Evolutionary conservation across 1,284 basidiomycete genomes (phyloP), one percentile per base, ranked within the genome.

Genomic region (Marasmius oreades): DNA sequence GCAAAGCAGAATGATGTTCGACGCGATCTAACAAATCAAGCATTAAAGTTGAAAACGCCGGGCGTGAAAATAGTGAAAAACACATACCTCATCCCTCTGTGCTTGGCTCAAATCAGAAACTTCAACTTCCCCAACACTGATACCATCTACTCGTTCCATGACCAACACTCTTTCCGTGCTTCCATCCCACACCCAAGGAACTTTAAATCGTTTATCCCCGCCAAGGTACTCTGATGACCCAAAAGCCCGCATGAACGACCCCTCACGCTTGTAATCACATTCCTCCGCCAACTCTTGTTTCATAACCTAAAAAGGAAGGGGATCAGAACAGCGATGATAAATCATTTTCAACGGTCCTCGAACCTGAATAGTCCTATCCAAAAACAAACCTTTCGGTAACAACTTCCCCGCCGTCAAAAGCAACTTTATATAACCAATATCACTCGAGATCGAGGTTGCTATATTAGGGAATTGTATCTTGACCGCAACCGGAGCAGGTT

Each of bases 381-480:
- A 75, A 69, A 95, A 98, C 33, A 98, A 74, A 0, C 97, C 96
- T 57, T 83, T 86, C 0, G 96, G 97, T 1, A 99, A 76, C 23
- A 98, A 71, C 14, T 75, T 74, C 1, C 93, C 90, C 0, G 92
- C 92, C 0, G 87, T 86, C 2, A 98, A 76, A 1, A 99, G 75
- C 63, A 93, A 74, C 58, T 89, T 91, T 57, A 98, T 80, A 69
- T 97, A 97, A 20, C 88, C 81, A 16, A 99, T 70, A 68, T 99
- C 97, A 45, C 87, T 93, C 57, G 85, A 79, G 63, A 99, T 98
- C 2, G 92, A 94, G 55, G 88, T 79, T 1, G 80, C 82, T 31
- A 99, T 92, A 62, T 95, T 93, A 0, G 96, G 96, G 69, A 98
- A 99, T 68, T 99, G 97, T 42, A 99, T 82, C 71, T 99, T 99